Evolutionary conservation across 768 basidiomycete species (phyloP), one percentile per base, ranked within the genome.

Genomic region (Postia placenta): DNA sequence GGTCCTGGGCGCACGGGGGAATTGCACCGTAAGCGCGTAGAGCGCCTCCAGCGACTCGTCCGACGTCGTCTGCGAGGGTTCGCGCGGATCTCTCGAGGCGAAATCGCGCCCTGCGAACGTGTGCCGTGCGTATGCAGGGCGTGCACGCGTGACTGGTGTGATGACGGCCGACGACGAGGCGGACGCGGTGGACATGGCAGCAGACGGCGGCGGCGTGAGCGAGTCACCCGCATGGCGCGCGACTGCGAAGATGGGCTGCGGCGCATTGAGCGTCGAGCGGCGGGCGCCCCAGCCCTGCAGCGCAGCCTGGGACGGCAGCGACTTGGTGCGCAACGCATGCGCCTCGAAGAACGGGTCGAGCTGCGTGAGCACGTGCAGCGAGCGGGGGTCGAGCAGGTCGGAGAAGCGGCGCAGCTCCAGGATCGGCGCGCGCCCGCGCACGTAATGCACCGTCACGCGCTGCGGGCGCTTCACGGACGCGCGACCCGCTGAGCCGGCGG

Each of bases 1-100:
- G 52, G 63, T 66, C 62, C 28, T 66, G 4, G 77, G 79, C 43
- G 75, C 67, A 12, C 64, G 68, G 30, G 83, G 79, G 64, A 83
- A 85, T 61, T 74, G 75, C 33, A 62, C 53, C 4, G 79, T 71
- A 46, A 83, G 66, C 28, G 78, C 76, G 17, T 72, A 74, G 27
- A 83, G 71, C 17, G 71, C 66, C 55, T 68, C 64, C 22, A 76
- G 51, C 20, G 68, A 71, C 2, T 72, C 69, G 25, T 64, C 64
- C n/a, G 64, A 61, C 50, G 66, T 61, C 55, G 42, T 11, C 14
- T 19, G 19, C 11, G 4, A 12, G 24, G 22, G 36, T 12, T 11
- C 36, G 46, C 9, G 25, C 33, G 23, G 3, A 26, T 11, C 23
- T 20, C 3, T 22, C 11, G 46, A 7, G 25, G 11, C 35, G 11